Base-by-base conservation (phyloP, 129 eudicot genomes). In the Mikania micrantha region DNA sequence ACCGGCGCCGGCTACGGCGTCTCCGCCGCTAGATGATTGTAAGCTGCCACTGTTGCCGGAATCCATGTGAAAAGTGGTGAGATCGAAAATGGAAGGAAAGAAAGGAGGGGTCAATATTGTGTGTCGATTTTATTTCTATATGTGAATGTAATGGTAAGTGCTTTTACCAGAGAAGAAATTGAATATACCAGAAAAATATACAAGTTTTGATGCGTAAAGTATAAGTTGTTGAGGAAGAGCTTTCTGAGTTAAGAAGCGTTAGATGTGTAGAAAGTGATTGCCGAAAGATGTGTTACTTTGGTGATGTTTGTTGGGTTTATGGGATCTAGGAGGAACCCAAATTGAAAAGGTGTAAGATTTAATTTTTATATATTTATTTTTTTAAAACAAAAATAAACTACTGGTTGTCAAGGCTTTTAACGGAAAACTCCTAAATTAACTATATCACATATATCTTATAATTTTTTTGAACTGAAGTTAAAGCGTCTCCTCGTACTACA, bases 11-110 rank as follows among this genome's bases (percentile, higher is more conserved):
- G n/a, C n/a, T n/a, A n/a, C n/a, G n/a, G n/a, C 88, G 44, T 32
- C 71, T 12, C 78, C 70, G 5, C 83, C 95, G 66, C 87, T 79
- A 24, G 91, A 85, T 0, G 91, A 82, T 45, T 78, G 90, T 63
- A 85, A 34, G 64, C 87, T 85, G 49, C 85, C 86, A 50, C 87
- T 82, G 44, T 42, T 58, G 5, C 80, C 82, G 27, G 91, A 79
- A 67, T 85, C 91, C 91, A 85, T 84, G 34, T 45, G 52, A 45
- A 45, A 45, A 45, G 52, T 45, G 52, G n/a, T 36, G 74, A 69
- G 74, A 69, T 53, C 8, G 58, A 54, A 68, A 15, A 38, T 50
- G 63, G 72, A 66, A 65, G 25, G 41, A 25, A 48, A 19, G 49
- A 65, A 48, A 48, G 20, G 38, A 13, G 8, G 48, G 15, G 2